Evolutionary conservation across 139 green algal species (phyloP), one percentile per base, ranked within the genome.

Genomic region (Raphidocelis subcapitata): DNA sequence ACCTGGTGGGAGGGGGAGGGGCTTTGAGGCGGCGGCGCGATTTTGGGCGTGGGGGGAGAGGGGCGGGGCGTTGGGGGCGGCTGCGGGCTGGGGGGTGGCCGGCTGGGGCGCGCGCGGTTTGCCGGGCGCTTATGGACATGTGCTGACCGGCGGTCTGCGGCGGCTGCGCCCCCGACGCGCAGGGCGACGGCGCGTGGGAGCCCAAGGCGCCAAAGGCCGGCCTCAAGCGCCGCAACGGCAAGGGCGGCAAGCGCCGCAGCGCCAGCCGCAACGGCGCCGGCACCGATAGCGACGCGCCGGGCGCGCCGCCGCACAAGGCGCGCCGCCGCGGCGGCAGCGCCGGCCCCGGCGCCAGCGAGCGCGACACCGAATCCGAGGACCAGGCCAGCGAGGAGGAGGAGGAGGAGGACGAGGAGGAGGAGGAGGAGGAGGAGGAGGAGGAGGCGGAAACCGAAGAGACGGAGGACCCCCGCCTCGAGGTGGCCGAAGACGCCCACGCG

Each of bases 121-220:
- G 23, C 52, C 21, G 52, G 15, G 52, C 52, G 21, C 52, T 60
- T 28, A 60, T 65, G 59, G 36, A n/a, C 41, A 41, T 28, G 16
- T 65, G 59, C 26, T 18, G 24, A 5, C 59, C 26, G 59, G 10
- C 20, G 29, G 5, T 5, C 41, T 49, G 41, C 41, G 41, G 12
- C 8, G 8, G 41, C 8, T 8, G 41, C 41, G n/a, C 12, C 15
- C 5, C 5, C 24, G 59, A 65, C 5, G 18, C 67, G 57, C 76
- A 86, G 81, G 81, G 89, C 0, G 86, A 87, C 4, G 89, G 89
- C 20, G 86, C 88, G 15, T 94, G 89, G 89, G 89, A 91, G 47
- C 89, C 89, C 35, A 92, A 87, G 79, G 57, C 62, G 1, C 36
- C 56, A 23, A 75, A 79, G 57, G 29, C 35, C 24, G 23, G 55